These are phyloP conservation scores for Paraphaeosphaeria minitans DNA, from an alignment of 2,329 filamentous ascomycete species.

Conservation along the genomic window DNA sequence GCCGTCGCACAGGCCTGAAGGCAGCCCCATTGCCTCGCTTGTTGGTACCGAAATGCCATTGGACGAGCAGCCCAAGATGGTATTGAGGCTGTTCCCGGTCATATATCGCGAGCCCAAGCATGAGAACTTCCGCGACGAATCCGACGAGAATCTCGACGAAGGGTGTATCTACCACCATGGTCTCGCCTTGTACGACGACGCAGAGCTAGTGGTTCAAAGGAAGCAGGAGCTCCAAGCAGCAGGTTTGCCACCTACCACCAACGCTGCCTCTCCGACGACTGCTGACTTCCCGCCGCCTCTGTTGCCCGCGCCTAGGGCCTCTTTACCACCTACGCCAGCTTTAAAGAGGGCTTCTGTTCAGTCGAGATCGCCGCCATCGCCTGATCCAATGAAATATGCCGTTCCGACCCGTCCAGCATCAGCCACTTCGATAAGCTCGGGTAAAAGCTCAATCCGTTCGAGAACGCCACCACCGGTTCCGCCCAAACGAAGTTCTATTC, in stretches of 20 bases:
- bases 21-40: slow-evolving; percentile 35
- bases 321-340: slow-evolving; percentile 28
- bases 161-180: slow-evolving; percentile 58
- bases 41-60: slow-evolving; percentile 27
- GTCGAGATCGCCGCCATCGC: slow-evolving; percentile 3
- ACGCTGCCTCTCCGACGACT: slow-evolving; percentile 42
- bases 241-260: slow-evolving; percentile 45
- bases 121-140: slow-evolving; percentile 42
- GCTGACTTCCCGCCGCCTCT: slow-evolving; percentile 48
- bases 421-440: slow-evolving; percentile 1
- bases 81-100: slow-evolving; percentile 59
- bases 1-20: slow-evolving; percentile 43
- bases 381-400: not conserved
- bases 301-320: slow-evolving; percentile 39
- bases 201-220: slow-evolving; percentile 38
- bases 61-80: slow-evolving; percentile 48
- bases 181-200: slow-evolving; percentile 57
- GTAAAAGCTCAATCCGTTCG: slow-evolving; percentile 11
- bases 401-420: slow-evolving; percentile 7
- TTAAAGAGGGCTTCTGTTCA: slow-evolving; percentile 16
- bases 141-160: slow-evolving; percentile 50
- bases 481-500: slow-evolving; percentile 20
- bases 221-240: slow-evolving; percentile 45
- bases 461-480: slow-evolving; percentile 9
- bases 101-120: slow-evolving; percentile 59